These are phyloP conservation scores for Papiliotrema flavescens DNA, from an alignment of 1,284 basidiomycete genomes.

Conservation along the genomic window DNA sequence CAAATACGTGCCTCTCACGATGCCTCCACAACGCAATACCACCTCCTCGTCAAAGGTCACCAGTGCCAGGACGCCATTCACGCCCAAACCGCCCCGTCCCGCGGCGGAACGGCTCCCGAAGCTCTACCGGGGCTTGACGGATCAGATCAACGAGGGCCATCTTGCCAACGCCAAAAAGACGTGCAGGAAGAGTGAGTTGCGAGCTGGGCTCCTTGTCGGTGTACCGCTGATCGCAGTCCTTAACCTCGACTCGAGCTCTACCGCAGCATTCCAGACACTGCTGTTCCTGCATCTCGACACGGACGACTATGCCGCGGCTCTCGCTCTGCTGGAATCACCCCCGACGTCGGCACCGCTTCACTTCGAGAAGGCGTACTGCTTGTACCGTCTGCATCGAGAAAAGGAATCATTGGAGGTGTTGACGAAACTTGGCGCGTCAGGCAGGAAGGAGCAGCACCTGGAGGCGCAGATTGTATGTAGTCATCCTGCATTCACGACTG, in stretches of 20 bases:
- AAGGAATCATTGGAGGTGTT: slow-evolving; percentile 61
- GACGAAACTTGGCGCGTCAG: slow-evolving; percentile 51
- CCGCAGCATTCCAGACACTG: slow-evolving; percentile 71
- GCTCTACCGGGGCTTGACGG: slow-evolving; percentile 70
- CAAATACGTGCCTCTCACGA: no score
- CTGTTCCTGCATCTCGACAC: slow-evolving; percentile 78
- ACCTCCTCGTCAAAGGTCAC: no score
- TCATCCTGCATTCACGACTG: no score
- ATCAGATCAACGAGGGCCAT: slow-evolving; percentile 78
- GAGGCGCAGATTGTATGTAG: slow-evolving; percentile 76
- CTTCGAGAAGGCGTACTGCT: slow-evolving; percentile 74
- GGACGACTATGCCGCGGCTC: slow-evolving; percentile 57
- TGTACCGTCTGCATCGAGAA: slow-evolving; percentile 74
- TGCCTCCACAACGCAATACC: no score
- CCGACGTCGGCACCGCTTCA: slow-evolving; percentile 38
- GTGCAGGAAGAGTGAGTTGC: slow-evolving; percentile 73
- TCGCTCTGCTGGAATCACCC: slow-evolving; percentile 46
- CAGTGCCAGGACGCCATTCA: slow-evolving; percentile 9
- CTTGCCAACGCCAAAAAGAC: slow-evolving; percentile 77
- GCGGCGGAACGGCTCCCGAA: slow-evolving; percentile 62
- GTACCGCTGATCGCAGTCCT: slow-evolving; percentile 58
- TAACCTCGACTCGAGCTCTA: slow-evolving; percentile 61
- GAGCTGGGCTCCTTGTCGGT: background rate
- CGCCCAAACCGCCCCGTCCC: slow-evolving; percentile 56
- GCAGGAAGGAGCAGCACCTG: slow-evolving; percentile 68